These are phyloP conservation scores for Eimeria acervulina DNA, from an alignment of 169 alveolate species.

Conservation along the genomic window DNA sequence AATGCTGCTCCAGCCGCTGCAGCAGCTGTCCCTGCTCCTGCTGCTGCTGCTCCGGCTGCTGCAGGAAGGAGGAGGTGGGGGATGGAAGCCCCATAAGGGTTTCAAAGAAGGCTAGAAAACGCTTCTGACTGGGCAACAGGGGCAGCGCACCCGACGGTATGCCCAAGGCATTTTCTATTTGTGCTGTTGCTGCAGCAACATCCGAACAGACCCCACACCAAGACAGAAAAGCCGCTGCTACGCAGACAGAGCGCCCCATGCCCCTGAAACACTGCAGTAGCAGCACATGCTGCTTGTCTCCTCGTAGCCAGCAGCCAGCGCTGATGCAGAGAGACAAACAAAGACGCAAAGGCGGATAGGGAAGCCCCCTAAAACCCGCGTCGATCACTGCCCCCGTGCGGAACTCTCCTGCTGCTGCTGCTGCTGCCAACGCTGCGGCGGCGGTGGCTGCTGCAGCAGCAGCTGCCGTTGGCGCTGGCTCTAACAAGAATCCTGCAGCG, in stretches of 20 bases:
- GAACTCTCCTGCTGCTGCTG: slow-evolving; percentile 40
- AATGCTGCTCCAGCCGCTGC: not conserved
- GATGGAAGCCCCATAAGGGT: not conserved
- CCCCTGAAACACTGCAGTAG: slow-evolving; percentile 71
- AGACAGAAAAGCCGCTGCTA: slow-evolving; percentile 63
- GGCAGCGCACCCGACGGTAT: slow-evolving; percentile 3
- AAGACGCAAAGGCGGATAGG: slow-evolving; percentile 75
- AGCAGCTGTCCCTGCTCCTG: slow-evolving; percentile 17
- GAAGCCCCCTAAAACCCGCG: slow-evolving; percentile 69
- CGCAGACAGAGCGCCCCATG: slow-evolving; percentile 17
- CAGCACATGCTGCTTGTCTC: slow-evolving; percentile 52
- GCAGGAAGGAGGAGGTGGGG: not conserved
- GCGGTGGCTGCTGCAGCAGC: not conserved
- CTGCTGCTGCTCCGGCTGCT: slow-evolving; percentile 22
- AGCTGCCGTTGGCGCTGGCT: not conserved
- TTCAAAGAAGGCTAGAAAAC: slow-evolving; percentile 62
- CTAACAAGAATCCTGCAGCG: not conserved
- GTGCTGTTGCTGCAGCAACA: slow-evolving; percentile 9
- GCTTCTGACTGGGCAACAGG: slow-evolving; percentile 68
- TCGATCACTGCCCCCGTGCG: slow-evolving; percentile 57
- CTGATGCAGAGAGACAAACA: slow-evolving; percentile 47
- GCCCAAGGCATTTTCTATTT: not conserved
- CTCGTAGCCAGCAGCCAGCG: slow-evolving; percentile 65
- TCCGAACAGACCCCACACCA: slow-evolving; percentile 5
- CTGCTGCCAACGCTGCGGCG: slow-evolving; percentile 43